Evolutionary conservation across 164 flowering plant genomes (phyloP).

Genomic region (Buxus sempervirens): DNA sequence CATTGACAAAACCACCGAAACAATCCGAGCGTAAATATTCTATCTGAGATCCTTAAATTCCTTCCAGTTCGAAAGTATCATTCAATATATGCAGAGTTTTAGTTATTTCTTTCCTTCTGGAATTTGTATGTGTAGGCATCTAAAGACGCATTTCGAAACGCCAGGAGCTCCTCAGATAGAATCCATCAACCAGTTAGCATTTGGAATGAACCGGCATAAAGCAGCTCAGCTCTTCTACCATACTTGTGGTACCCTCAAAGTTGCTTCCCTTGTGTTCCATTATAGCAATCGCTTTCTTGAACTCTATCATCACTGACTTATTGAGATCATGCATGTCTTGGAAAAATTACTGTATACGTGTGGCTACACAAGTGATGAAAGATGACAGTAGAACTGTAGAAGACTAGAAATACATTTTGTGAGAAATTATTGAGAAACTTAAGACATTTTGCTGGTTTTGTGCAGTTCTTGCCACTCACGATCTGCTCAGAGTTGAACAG

Average conservation of each 20-base stretch:
- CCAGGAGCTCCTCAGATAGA: conserved; percentile 59
- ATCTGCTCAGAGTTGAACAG: conserved; percentile 57
- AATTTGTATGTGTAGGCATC: conserved; percentile 43
- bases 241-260: conserved; percentile 60
- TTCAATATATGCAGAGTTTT: not conserved
- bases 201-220: conserved; percentile 60
- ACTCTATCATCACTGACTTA: not conserved
- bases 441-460: not conserved
- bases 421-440: not conserved
- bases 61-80: not conserved
- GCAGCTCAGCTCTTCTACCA: conserved; percentile 90
- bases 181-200: conserved; percentile 63
- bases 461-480: conserved; percentile 78
- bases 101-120: not conserved
- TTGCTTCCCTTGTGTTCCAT: not conserved
- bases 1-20: conserved; percentile 51
- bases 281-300: not conserved
- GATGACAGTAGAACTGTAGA: not conserved
- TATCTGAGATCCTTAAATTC: not conserved
- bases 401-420: not conserved
- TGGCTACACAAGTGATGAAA: not conserved
- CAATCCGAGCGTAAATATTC: conserved; percentile 39
- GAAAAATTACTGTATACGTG: not conserved
- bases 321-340: not conserved
- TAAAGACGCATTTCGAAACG: conserved; percentile 82